phyloP scores from a whole-genome alignment of 208 protist genomes.

The Crithidia mellificae region DNA sequence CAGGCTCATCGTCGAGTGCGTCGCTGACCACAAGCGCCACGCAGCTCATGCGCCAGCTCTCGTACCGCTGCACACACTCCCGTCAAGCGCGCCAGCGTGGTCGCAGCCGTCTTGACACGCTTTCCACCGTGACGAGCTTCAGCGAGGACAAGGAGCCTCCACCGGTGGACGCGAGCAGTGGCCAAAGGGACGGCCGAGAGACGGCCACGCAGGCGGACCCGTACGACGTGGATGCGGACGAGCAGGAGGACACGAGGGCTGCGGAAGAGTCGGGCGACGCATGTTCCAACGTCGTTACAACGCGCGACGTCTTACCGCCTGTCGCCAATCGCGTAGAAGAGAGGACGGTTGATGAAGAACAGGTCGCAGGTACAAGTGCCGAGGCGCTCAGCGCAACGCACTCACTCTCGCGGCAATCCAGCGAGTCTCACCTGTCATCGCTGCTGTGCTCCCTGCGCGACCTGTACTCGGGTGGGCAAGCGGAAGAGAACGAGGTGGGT shows the following conservation, averaged over 20 bases:
- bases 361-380: not conserved
- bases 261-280: not conserved
- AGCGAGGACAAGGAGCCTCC: not conserved
- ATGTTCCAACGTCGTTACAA: too few species aligned
- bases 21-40: conserved; percentile 29
- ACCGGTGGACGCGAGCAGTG: not conserved
- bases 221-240: conserved; percentile 32
- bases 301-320: too few species aligned
- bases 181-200: not conserved
- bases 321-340: too few species aligned
- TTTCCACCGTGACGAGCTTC: not conserved
- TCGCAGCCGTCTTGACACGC: not conserved
- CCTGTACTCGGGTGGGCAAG: not conserved
- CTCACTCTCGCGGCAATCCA: conserved; percentile 8
- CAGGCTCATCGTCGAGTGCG: not conserved
- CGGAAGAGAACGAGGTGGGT: not conserved
- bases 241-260: conserved; percentile 5
- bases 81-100: not conserved
- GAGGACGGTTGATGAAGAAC: not conserved
- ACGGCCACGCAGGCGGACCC: not conserved
- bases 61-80: conserved; percentile 18
- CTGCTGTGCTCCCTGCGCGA: conserved; percentile 21
- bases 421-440: conserved; percentile 22
- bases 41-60: conserved; percentile 29
- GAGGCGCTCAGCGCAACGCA: not conserved